Evolutionary conservation across 352 stramenopile genomes (phyloP), one percentile per base, ranked within the genome.

Genomic region (Thalassiosira exigua): DNA sequence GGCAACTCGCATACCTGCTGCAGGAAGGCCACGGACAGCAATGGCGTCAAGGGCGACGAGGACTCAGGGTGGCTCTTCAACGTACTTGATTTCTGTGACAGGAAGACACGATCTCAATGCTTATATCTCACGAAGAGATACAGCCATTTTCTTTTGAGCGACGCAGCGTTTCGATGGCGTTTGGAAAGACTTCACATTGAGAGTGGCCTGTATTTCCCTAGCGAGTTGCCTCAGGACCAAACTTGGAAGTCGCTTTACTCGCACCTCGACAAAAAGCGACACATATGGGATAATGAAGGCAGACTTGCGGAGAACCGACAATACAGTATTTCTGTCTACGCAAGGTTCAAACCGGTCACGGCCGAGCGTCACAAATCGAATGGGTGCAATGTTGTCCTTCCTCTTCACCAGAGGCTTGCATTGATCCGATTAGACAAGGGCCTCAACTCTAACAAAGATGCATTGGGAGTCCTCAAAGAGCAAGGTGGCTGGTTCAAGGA

Each of bases 331-430:
- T 62, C 51, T 33, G 74, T 82, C 12, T 68, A 39, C 32, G 58
- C 58, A 14, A 29, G 68, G 29, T 64, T 82, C 32, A 77, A 73
- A 30, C 74, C 74, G 24, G 24, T 70, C 22, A 51, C 3, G 19
- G 17, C 26, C 12, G 52, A 68, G 1, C 24, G 19, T 33, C 58
- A 69, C 41, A 53, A 53, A 33, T 22, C 53, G 39, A 57, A 66
- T 50, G 69, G 44, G 0, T 53, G 46, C 7, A 85, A 77, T 27
- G 53, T 70, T 24, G 59, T 64, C 26, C 65, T 89, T 19, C 82
- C 82, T 19, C 75, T 89, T 22, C 82, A 89, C 60, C 82, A 89
- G 58, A 65, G 78, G 24, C 60, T 89, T 44, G 66, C 79, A 30
- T 68, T 89, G 19, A 86, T 86, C 54, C 69, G 68, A 9, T 75